Evolutionary conservation across 2,329 filamentous ascomycete species (phyloP), one percentile per base, ranked within the genome.

Genomic region (Phialophora macrospora): DNA sequence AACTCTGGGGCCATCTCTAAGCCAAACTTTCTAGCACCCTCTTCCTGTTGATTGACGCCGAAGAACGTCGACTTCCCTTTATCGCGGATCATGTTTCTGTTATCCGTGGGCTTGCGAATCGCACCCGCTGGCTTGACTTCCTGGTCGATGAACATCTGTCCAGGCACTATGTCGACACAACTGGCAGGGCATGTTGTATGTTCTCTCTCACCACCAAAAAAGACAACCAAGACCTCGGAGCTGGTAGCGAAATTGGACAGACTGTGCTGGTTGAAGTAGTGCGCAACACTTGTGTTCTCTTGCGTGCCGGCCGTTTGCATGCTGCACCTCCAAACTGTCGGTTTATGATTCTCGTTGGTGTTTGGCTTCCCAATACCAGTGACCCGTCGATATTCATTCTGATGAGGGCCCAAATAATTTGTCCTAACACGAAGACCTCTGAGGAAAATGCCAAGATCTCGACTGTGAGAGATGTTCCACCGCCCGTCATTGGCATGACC

Each of bases 361-460:
- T 14, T 38, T 14, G 59, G 57, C 12, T 59, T 12, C 26, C 14
- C 41, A 3, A 32, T 55, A 4, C 58, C 41, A 22, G 26, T 54
- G 9, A 34, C 63, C 6, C 55, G 22, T 12, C 44, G 26, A 14
- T 57, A 30, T 24, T 46, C 26, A 5, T 32, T 49, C 55, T 38
- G 24, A 44, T 52, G 11, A 2, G 8, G 22, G 6, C 44, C 22
- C 5, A 56, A 20, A 44, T 66, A 41, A 20, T 14, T 58, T 7
- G 66, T 68, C 22, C 58, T 32, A 11, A 65, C 65, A 22, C 55
- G 34, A 12, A 68, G n/a, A 9, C 59, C 59, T 20, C 38, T 65
- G 48, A 68, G 46, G 22, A 66, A 63, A 12, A 24, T n/a, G 24
- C 44, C 26, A 14, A 55, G 20, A 22, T 22, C 28, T 55, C 38